Conservation (phyloP, 1,284 basidiomycete species). For the Sanghuangporus baumii region DNA sequence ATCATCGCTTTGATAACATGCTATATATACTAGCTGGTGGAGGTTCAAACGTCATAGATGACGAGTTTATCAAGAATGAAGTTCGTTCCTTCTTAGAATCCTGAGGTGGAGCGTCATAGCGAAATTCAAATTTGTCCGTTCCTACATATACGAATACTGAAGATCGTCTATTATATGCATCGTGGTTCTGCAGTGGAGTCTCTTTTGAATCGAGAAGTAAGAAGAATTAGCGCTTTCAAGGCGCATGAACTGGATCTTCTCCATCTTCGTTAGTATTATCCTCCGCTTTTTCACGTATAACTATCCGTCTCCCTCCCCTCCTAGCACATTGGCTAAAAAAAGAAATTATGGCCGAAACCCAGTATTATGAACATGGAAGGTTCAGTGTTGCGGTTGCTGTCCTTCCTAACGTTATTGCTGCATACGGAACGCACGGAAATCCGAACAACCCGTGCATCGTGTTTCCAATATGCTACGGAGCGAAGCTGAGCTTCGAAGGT, state of each 20-base stretch:
- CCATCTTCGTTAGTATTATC: too few relatives aligned
- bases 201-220: too few relatives aligned
- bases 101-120: neutral
- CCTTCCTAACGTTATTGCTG: conserved; percentile 36
- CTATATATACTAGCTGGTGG: conserved; percentile 33
- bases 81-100: conserved; percentile 32
- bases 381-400: conserved; percentile 35
- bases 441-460: conserved; percentile 37
- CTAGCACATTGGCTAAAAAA: neutral
- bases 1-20: neutral
- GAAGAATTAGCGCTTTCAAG: too few relatives aligned
- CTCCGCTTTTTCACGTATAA: neutral
- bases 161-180: too few relatives aligned
- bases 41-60: conserved; percentile 32
- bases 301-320: neutral
- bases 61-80: conserved; percentile 32
- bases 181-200: too few relatives aligned
- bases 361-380: conserved; percentile 36
- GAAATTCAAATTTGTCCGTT: too few relatives aligned
- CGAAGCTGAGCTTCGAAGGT: conserved; percentile 26
- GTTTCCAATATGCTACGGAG: conserved; percentile 41
- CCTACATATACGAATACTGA: too few relatives aligned
- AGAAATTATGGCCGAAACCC: conserved; percentile 19
- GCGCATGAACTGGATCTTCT: too few relatives aligned
- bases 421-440: conserved; percentile 39